These are phyloP conservation scores for Hypoxylon lienhwacheense DNA, from an alignment of 495 filamentous ascomycete species.

Conservation along the genomic window DNA sequence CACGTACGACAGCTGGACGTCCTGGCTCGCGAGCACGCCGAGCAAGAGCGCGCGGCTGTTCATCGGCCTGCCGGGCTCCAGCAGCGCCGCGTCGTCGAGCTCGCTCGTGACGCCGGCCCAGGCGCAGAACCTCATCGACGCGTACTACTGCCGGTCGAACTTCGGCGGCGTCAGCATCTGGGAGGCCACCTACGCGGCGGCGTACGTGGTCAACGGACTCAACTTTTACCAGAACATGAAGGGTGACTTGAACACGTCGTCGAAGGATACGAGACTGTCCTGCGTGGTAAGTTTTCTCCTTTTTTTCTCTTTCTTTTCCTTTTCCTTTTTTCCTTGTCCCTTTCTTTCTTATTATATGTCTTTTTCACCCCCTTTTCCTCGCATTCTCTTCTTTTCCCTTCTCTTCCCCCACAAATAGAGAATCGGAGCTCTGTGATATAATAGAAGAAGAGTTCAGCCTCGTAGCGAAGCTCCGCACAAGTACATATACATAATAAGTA, in stretches of 20 bases:
- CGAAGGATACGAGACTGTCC: constrained; percentile 18
- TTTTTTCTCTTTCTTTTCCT: neutral
- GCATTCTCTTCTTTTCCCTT: neutral
- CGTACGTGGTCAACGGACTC: constrained; percentile 49
- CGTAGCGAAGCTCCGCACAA: too few relatives aligned
- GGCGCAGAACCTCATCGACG: constrained; percentile 54
- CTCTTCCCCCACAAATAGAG: too few relatives aligned
- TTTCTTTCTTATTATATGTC: neutral
- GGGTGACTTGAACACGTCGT: constrained; percentile 29
- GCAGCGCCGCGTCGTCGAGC: constrained; percentile 44
- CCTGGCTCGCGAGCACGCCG: constrained; percentile 28
- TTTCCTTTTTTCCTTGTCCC: neutral
- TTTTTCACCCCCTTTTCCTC: neutral
- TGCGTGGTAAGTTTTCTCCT: constrained; percentile 7
- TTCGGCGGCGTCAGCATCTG: constrained; percentile 77
- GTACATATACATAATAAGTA: too few relatives aligned
- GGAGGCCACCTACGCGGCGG: constrained; percentile 62
- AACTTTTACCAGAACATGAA: constrained; percentile 51
- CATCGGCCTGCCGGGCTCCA: constrained; percentile 40
- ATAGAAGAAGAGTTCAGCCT: too few relatives aligned
- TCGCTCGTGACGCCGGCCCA: constrained; percentile 43
- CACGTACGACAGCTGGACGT: constrained; percentile 47
- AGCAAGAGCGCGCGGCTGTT: constrained; percentile 49
- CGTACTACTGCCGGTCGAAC: constrained; percentile 50
- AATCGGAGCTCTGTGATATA: too few relatives aligned